Conservation (phyloP, 768 basidiomycete species). For the Tulasnella sp. region DNA sequence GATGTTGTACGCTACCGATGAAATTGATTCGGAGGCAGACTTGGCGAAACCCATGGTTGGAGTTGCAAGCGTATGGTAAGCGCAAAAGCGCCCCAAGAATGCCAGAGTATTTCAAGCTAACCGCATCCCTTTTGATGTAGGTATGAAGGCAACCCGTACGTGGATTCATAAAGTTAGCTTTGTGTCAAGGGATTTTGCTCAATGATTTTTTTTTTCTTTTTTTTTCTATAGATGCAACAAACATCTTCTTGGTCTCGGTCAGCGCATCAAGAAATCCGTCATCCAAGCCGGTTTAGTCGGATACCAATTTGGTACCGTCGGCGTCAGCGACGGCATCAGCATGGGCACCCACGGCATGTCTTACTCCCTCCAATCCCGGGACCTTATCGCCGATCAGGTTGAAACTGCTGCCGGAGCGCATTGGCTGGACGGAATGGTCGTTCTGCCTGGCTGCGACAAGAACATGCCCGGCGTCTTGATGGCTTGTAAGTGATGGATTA, state of each 20-base stretch:
- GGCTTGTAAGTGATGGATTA: slow-evolving; percentile 78
- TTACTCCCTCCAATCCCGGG: slow-evolving; percentile 93
- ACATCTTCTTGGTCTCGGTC: slow-evolving; percentile 82
- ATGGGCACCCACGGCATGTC: slow-evolving; percentile 94
- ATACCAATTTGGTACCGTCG: slow-evolving; percentile 96
- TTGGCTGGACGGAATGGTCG: slow-evolving; percentile 96
- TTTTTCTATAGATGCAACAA: slow-evolving; percentile 70
- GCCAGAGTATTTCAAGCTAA: slow-evolving; percentile 3
- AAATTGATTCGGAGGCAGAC: slow-evolving; percentile 66
- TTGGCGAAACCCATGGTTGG: slow-evolving; percentile 97
- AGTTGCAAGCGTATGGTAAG: slow-evolving; percentile 90
- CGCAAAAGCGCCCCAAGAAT: slow-evolving; percentile 15
- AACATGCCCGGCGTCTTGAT: slow-evolving; percentile 99
- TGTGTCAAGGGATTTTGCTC: not conserved
- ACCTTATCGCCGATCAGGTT: slow-evolving; percentile 94
- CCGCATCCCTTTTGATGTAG: slow-evolving; percentile 32
- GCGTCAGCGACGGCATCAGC: slow-evolving; percentile 96
- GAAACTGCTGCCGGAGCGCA: slow-evolving; percentile 95
- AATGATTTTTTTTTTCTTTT: not conserved
- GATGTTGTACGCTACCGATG: slow-evolving; percentile 99
- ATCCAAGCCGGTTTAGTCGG: slow-evolving; percentile 59
- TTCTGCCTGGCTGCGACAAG: slow-evolving; percentile 96
- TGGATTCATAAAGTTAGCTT: slow-evolving; percentile 15
- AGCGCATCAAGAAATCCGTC: slow-evolving; percentile 75
- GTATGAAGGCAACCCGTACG: slow-evolving; percentile 99